Evolutionary conservation across 2,329 filamentous ascomycete genomes (phyloP).

Genomic region (Arthrobotrys conoides): DNA sequence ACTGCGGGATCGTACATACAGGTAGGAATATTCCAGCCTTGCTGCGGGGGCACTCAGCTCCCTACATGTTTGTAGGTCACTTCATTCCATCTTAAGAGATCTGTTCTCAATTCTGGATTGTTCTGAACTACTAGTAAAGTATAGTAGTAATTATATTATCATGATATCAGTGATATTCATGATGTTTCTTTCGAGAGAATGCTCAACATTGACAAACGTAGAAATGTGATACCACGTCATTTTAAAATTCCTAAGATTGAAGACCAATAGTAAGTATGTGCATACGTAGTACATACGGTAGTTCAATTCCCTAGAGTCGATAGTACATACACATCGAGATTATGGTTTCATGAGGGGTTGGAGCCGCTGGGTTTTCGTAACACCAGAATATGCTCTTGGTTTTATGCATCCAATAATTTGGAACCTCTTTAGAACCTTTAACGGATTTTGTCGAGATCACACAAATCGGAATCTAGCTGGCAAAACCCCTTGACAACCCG

Average conservation of each 20-base stretch:
- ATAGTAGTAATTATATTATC: too few relatives aligned
- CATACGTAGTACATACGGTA: slow-evolving; percentile 1
- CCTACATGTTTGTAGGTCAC: neutral
- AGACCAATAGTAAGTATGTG: too few relatives aligned
- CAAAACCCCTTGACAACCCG: slow-evolving; percentile 53
- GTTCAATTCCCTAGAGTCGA: slow-evolving; percentile 1
- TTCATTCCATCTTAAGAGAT: neutral
- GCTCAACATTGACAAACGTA: neutral
- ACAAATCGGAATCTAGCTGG: slow-evolving; percentile 36
- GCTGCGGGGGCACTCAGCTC: neutral
- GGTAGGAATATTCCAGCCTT: slow-evolving; percentile 20
- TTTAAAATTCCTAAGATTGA: neutral
- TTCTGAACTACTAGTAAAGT: neutral
- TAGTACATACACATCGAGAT: neutral
- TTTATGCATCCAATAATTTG: slow-evolving; percentile 27
- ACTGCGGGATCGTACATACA: neutral
- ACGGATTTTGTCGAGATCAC: slow-evolving; percentile 33
- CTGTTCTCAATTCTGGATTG: neutral
- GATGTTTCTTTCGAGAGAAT: neutral
- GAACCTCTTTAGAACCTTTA: slow-evolving; percentile 15
- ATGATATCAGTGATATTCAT: too few relatives aligned
- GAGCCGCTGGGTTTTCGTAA: slow-evolving; percentile 17
- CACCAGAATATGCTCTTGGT: slow-evolving; percentile 4
- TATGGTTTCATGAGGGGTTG: neutral
- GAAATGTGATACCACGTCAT: neutral